phyloP scores from a whole-genome alignment of 108 stramenopile species.

The Aurantiochytrium sp. region DNA sequence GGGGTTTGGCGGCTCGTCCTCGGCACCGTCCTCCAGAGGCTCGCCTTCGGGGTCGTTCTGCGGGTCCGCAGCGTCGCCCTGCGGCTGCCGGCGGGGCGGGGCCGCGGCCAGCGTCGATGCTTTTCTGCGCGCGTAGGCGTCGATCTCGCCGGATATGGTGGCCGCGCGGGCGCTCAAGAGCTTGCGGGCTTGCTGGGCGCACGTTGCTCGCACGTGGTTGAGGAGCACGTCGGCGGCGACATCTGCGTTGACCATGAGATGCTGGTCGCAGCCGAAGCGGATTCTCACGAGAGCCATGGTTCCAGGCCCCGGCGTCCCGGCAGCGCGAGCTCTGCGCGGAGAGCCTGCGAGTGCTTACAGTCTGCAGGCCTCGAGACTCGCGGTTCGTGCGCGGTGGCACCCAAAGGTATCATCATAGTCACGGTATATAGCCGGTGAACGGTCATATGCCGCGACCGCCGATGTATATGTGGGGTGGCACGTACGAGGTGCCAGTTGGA shows the following conservation, averaged over 20 bases:
- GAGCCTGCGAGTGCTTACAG: too few relatives aligned
- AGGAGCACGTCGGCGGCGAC: neutral
- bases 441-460: too few relatives aligned
- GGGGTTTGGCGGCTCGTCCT: neutral
- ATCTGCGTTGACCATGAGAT: neutral
- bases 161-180: neutral
- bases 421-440: too few relatives aligned
- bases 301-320: too few relatives aligned
- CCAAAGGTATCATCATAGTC: too few relatives aligned
- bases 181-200: neutral
- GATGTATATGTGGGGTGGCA: too few relatives aligned
- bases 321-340: too few relatives aligned
- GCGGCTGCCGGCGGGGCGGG: neutral
- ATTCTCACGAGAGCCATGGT: neutral
- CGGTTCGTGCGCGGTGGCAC: too few relatives aligned
- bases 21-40: neutral
- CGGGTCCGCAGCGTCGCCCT: neutral
- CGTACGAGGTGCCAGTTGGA: too few relatives aligned
- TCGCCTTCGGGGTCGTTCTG: neutral
- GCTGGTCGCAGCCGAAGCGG: neutral
- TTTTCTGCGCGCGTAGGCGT: neutral
- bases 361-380: too few relatives aligned
- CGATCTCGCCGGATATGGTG: neutral
- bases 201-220: neutral
- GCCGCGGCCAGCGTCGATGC: neutral